Evolutionary conservation across 2,329 filamentous ascomycete species (phyloP).

Genomic region (Epichloe festucae): DNA sequence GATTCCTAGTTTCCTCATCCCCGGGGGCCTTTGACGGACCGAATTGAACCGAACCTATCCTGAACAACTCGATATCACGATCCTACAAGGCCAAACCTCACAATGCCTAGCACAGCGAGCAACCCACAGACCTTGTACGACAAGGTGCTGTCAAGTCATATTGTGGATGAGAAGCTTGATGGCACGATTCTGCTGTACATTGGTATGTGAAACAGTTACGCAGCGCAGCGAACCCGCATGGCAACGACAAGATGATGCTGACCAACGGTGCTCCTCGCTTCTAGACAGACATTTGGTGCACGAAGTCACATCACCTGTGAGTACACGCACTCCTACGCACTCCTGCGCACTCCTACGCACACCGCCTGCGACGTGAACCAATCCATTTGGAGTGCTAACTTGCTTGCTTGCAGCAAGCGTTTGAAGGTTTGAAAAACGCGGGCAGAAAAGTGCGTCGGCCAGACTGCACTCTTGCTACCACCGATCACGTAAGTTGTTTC

Average conservation of each 20-base stretch:
- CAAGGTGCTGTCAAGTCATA: slow-evolving; percentile 90
- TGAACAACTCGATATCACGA: too few species aligned
- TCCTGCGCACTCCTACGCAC: not conserved
- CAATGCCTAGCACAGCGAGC: slow-evolving; percentile 58
- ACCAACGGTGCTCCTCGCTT: not conserved
- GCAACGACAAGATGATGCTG: not conserved
- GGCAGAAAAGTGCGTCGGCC: slow-evolving; percentile 78
- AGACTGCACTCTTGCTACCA: slow-evolving; percentile 92
- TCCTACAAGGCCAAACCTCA: slow-evolving; percentile 17
- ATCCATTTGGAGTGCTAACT: not conserved
- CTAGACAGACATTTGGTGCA: slow-evolving; percentile 89
- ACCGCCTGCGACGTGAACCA: not conserved
- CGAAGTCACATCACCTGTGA: slow-evolving; percentile 91
- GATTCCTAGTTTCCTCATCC: not conserved
- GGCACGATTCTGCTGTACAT: slow-evolving; percentile 91
- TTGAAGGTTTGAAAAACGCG: slow-evolving; percentile 87
- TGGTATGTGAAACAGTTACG: slow-evolving; percentile 38
- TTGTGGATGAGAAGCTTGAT: slow-evolving; percentile 90
- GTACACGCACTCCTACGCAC: slow-evolving; percentile 15
- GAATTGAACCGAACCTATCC: too few species aligned
- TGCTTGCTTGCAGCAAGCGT: slow-evolving; percentile 59
- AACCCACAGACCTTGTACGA: slow-evolving; percentile 83
- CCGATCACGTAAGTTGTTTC: slow-evolving; percentile 67
- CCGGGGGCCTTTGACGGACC: too few species aligned
- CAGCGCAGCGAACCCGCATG: not conserved